Percentiles rank a stretch among this genome's conserved stretches.
Evolutionary conservation across 2,329 filamentous ascomycete genomes (phyloP).

Genomic region (Xylaria multiplex): DNA sequence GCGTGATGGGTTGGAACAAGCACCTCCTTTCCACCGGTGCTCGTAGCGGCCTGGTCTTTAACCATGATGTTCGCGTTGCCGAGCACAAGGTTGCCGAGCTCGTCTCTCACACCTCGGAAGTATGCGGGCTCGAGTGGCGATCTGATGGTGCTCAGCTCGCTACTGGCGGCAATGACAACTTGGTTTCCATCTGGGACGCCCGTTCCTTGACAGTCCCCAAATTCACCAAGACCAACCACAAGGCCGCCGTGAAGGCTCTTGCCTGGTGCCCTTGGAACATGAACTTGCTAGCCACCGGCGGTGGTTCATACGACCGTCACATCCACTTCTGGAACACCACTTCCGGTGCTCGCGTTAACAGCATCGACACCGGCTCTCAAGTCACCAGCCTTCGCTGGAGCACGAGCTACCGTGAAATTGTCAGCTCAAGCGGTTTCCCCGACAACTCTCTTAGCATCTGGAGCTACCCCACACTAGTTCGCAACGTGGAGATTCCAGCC

Average conservation of each 20-base stretch:
- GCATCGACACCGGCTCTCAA: slow-evolving; percentile 97
- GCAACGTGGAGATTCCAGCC: slow-evolving; percentile 96
- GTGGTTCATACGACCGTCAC: slow-evolving; percentile 94
- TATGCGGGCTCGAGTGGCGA: slow-evolving; percentile 98
- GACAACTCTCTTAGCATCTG: slow-evolving; percentile 99
- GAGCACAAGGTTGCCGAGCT: slow-evolving; percentile 99
- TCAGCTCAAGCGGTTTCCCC: slow-evolving; percentile 97
- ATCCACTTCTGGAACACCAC: slow-evolving; percentile 99
- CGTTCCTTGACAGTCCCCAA: slow-evolving; percentile 92
- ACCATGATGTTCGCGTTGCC: slow-evolving; percentile 97
- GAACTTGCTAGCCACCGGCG: slow-evolving; percentile 95
- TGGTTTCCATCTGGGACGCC: slow-evolving; percentile 99
- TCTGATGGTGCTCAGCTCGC: slow-evolving; percentile 96
- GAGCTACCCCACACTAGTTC: slow-evolving; percentile 97
- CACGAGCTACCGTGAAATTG: slow-evolving; percentile 96
- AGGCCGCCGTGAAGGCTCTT: slow-evolving; percentile 96
- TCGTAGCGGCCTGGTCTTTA: slow-evolving; percentile 93
- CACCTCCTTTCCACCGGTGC: slow-evolving; percentile 95
- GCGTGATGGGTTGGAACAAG: slow-evolving; percentile 99
- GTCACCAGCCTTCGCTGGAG: slow-evolving; percentile 97
- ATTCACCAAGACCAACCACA: slow-evolving; percentile 99
- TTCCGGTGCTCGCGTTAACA: slow-evolving; percentile 96
- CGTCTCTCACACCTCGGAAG: slow-evolving; percentile 95
- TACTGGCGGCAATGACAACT: slow-evolving; percentile 97
- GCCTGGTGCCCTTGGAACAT: slow-evolving; percentile 99